Base-by-base conservation (phyloP, 495 filamentous ascomycete species). In the Penicillium cataractarum region DNA sequence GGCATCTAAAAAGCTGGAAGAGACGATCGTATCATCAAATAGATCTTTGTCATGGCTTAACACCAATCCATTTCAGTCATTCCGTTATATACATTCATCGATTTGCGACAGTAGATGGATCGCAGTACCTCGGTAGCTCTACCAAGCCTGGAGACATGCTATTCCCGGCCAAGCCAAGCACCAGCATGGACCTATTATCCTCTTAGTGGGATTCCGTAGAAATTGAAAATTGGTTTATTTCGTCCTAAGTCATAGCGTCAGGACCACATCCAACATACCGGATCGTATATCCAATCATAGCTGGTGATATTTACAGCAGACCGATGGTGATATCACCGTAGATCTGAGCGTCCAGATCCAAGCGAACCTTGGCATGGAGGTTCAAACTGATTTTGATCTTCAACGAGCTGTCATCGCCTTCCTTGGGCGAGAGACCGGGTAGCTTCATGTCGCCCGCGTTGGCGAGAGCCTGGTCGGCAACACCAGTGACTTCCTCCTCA, bases 371-470 rank as follows among this genome's bases (percentile, higher is more conserved):
- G 31, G 67, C 67, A 54, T 70, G 65, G 22, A 70, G n/a, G 57
- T 67, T 67, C 22, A 70, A 62, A 50, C 67, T 65, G 37, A 70
- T 61, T 53, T 67, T 70, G 57, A 70, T 70, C 57, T 67, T 64
- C 44, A 70, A 46, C 59, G 58, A 61, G 24, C 53, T 67, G 6
- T 70, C 62, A 3, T 67, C 65, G 24, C 51, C 60, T 21, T 51
- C 51, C 59, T 57, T 48, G 8, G 42, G 31, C 53, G 65, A 56
- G 10, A 15, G 10, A 8, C 65, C 62, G 40, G 67, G 67, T 1
- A 65, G 40, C n/a, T 51, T 0, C 22, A 70, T 35, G 17, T 52
- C 49, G 26, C 49, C 49, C 10, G 27, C 29, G 24, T 48, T 65
- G 31, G 37, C 52, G 22, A 22, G 27, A 17, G n/a, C 46, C 55